Evolutionary conservation across 331 rosid genomes (phyloP).

Genomic region (Malus hybrid): DNA sequence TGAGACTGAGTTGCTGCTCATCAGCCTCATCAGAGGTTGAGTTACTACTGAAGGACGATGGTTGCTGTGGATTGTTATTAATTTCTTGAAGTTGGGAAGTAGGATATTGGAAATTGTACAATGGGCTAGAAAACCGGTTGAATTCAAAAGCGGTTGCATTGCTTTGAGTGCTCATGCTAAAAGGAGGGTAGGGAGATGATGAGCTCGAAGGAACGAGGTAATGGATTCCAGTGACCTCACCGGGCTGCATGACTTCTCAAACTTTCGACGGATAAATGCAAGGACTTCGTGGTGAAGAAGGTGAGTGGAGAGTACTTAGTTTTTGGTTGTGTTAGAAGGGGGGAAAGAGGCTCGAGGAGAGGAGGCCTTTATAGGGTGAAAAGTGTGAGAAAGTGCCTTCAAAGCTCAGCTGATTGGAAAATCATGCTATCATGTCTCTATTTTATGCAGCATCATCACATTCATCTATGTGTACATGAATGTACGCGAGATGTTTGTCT

Average conservation of each 20-base stretch:
- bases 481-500: neutral
- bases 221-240: constrained; percentile 48
- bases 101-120: constrained; percentile 35
- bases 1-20: constrained; percentile 57
- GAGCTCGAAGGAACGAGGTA: constrained; percentile 48
- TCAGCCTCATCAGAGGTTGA: constrained; percentile 92
- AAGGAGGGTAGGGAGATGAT: constrained; percentile 41
- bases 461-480: constrained; percentile 3
- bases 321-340: constrained; percentile 34
- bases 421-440: constrained; percentile 35
- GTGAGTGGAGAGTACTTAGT: constrained; percentile 13
- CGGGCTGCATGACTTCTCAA: constrained; percentile 54
- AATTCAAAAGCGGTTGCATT: constrained; percentile 31
- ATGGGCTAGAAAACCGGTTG: constrained; percentile 31
- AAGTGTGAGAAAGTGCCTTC: constrained; percentile 25
- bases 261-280: neutral
- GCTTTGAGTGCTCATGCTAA: constrained; percentile 31
- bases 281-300: constrained; percentile 29
- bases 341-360: constrained; percentile 31
- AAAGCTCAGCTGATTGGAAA: constrained; percentile 28
- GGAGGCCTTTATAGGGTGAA: constrained; percentile 56
- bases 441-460: constrained; percentile 20
- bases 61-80: constrained; percentile 33
- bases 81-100: constrained; percentile 34
- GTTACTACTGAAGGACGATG: constrained; percentile 55